A percentile compares a stretch with the other conserved stretches of the same genome.
Evolutionary conservation across 176 grass and related monocot genomes (phyloP).

Genomic region (Avena sativa): DNA sequence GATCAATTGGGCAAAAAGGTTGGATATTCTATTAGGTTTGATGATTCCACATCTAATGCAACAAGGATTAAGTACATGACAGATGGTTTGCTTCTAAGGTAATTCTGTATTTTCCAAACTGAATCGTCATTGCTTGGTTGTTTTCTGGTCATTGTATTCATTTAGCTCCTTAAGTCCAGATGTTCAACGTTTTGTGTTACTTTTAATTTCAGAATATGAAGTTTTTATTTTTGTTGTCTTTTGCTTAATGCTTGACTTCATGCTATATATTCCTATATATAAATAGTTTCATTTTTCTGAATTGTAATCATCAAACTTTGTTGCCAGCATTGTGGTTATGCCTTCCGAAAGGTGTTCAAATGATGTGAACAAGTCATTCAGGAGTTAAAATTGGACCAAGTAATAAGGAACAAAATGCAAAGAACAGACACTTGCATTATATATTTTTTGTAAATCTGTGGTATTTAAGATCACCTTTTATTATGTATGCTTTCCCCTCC

Average conservation of each 20-base stretch:
- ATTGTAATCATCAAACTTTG: constrained; percentile 21
- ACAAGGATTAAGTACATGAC: constrained; percentile 98
- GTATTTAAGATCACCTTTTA: background rate
- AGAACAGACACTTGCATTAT: background rate
- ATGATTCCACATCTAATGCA: constrained; percentile 74
- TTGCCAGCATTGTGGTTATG: constrained; percentile 1
- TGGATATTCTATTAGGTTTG: constrained; percentile 96
- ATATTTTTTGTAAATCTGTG: background rate
- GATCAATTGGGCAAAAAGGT: constrained; percentile 81
- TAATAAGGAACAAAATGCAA: background rate
- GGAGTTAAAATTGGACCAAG: background rate
- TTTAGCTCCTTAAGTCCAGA: constrained; percentile 22
- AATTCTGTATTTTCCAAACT: constrained; percentile 6
- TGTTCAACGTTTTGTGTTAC: background rate
- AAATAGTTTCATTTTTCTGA: background rate
- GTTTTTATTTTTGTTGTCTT: background rate
- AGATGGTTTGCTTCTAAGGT: constrained; percentile 96
- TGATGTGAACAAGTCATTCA: constrained; percentile 4
- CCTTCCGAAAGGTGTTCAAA: constrained; percentile 4
- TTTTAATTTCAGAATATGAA: background rate
- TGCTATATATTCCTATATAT: background rate
- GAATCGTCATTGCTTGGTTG: constrained; percentile 21
- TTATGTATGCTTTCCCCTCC: background rate
- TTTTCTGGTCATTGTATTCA: constrained; percentile 11
- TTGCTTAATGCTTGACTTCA: constrained; percentile 9